phyloP scores from a whole-genome alignment of 2,329 filamentous ascomycete species.

The Xylariaceae sp. region DNA sequence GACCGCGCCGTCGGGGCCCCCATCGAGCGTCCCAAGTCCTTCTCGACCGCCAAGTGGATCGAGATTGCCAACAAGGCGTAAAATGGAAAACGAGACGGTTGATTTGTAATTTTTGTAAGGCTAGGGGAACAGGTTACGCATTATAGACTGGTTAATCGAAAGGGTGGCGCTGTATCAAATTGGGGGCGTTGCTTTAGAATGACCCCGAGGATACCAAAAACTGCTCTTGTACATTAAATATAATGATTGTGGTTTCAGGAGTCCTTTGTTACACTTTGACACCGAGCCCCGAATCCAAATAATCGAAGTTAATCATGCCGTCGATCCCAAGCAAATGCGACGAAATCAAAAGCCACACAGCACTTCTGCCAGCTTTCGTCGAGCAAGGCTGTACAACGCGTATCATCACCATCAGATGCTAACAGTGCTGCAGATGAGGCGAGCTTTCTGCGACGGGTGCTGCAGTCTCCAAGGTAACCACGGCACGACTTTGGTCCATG shows the following conservation, averaged over 20 bases:
- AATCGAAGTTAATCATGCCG: neutral
- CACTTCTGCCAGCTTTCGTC: too few species aligned
- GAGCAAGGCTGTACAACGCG: too few species aligned
- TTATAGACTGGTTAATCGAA: slow-evolving; percentile 27
- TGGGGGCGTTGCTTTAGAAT: slow-evolving; percentile 26
- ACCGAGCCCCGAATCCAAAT: too few species aligned
- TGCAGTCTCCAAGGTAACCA: too few species aligned
- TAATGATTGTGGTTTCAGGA: slow-evolving; percentile 26
- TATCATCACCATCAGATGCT: too few species aligned
- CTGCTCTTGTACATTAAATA: slow-evolving; percentile 32
- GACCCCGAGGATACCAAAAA: slow-evolving; percentile 32
- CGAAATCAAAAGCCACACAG: too few species aligned
- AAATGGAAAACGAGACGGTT: slow-evolving; percentile 31
- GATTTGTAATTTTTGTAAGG: slow-evolving; percentile 20
- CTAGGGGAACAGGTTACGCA: slow-evolving; percentile 26
- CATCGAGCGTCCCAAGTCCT: slow-evolving; percentile 98
- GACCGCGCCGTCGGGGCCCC: slow-evolving; percentile 95
- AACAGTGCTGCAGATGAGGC: too few species aligned
- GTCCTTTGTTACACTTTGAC: neutral
- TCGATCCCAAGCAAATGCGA: too few species aligned
- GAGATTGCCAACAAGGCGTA: slow-evolving; percentile 93
- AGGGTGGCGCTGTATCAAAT: slow-evolving; percentile 27
- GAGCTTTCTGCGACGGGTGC: too few species aligned
- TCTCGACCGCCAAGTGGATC: slow-evolving; percentile 94
- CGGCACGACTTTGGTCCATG: too few species aligned